Evolutionary conservation across 495 filamentous ascomycete species (phyloP).

Genomic region (Neurospora sp.): DNA sequence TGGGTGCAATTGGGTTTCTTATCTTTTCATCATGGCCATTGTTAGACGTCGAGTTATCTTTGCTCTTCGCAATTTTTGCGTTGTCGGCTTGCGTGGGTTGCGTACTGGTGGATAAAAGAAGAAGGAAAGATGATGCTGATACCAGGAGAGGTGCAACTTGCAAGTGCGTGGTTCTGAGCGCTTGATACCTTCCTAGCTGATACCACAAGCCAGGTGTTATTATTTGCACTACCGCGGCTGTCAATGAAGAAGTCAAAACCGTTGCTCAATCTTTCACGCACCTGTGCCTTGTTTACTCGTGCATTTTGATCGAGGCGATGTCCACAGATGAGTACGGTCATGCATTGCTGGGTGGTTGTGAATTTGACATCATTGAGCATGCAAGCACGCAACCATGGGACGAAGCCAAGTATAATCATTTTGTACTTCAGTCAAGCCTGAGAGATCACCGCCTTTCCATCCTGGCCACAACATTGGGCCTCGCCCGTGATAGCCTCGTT

Average conservation of each 20-base stretch:
- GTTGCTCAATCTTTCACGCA: not conserved
- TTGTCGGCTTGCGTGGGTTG: not conserved
- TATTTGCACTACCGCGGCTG: not conserved
- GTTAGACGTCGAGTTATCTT: not conserved
- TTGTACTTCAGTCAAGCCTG: not conserved
- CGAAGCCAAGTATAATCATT: too few species aligned
- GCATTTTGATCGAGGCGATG: not conserved
- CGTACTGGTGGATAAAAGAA: not conserved
- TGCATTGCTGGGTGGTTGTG: not conserved
- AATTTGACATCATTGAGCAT: not conserved
- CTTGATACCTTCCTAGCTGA: not conserved
- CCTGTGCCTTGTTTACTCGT: not conserved
- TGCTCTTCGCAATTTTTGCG: not conserved
- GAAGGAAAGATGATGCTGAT: not conserved
- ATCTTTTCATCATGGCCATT: not conserved
- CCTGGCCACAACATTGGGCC: not conserved
- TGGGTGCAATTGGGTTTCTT: not conserved
- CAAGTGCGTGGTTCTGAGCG: not conserved
- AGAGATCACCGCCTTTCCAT: not conserved
- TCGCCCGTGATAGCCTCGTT: not conserved
- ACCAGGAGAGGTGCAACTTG: not conserved
- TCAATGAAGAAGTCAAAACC: not conserved
- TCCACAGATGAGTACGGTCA: not conserved
- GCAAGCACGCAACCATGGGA: not conserved
- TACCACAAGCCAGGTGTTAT: not conserved